Base-by-base conservation (phyloP, 371 early-diverging fungal species). In the Saksenaea oblongispora region DNA sequence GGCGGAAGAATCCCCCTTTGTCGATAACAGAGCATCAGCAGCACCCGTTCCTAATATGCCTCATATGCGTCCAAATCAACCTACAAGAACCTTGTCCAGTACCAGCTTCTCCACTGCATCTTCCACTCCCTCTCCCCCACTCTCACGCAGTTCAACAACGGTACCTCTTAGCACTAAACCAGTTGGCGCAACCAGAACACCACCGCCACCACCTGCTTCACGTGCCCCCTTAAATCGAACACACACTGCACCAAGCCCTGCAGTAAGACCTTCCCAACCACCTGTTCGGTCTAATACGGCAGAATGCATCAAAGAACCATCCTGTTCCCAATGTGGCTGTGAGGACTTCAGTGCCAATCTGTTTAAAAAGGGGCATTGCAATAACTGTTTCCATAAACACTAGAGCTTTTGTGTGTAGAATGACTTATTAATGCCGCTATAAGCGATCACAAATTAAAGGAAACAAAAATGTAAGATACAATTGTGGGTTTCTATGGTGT, bases 381-480 rank as follows among this genome's bases (percentile, higher is more conserved):
- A 80, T 56, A 89, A 84, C 62, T 91, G 91, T 72, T 89, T 85
- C 76, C 91, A 91, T 65, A 78, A 75, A 53, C 87, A 86, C 63
- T 84, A 47, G 39, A 39, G 22, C 22, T 47, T 47, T 7, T 22
- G 5, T 9, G 3, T 47, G 51, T 17, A 22, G 5, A 18, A 18
- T 14, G 7, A 36, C 13, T n/a, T n/a, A n/a, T n/a, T n/a, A n/a
- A n/a, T n/a, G n/a, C n/a, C n/a, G n/a, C n/a, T n/a, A n/a, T n/a
- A n/a, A n/a, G n/a, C n/a, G n/a, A n/a, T n/a, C n/a, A n/a, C n/a
- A n/a, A n/a, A n/a, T n/a, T n/a, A n/a, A n/a, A n/a, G n/a, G n/a
- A n/a, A n/a, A n/a, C n/a, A n/a, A n/a, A n/a, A n/a, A n/a, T n/a
- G n/a, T n/a, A n/a, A n/a, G n/a, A n/a, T n/a, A n/a, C n/a, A n/a